Percentiles rank a stretch among this genome's conserved stretches.
Conservation (phyloP, 345 rosid genomes). For the Pugionium cornutum region DNA sequence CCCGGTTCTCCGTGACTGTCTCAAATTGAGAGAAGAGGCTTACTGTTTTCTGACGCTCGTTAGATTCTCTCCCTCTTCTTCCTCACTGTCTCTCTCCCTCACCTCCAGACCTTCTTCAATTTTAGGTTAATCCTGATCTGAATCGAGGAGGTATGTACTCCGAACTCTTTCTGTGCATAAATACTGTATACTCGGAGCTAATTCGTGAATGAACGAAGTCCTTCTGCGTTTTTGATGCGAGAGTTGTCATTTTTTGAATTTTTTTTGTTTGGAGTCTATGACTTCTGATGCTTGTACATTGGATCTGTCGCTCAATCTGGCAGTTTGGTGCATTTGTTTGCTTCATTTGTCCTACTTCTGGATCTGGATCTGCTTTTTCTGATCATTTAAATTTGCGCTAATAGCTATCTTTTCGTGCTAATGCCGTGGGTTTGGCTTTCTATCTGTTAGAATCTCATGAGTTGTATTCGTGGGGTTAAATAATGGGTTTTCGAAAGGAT, state of each 20-base stretch:
- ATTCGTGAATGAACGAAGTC: background rate
- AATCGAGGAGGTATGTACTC: conserved; percentile 21
- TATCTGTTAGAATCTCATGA: background rate
- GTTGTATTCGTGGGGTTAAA: background rate
- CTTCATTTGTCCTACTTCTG: conserved; percentile 17
- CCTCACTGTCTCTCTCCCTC: conserved; percentile 14
- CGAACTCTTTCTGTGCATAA: background rate
- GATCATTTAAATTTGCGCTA: background rate
- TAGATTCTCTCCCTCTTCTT: conserved; percentile 30
- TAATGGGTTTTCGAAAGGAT: background rate
- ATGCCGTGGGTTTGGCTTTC: background rate
- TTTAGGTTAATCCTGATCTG: conserved; percentile 10
- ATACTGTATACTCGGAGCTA: background rate
- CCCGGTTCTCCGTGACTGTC: conserved; percentile 41
- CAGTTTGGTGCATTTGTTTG: background rate
- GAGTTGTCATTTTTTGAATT: background rate
- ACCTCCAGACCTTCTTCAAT: conserved; percentile 1
- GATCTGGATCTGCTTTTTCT: conserved; percentile 34
- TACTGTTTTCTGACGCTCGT: conserved; percentile 30
- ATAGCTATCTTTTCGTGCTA: conserved; percentile 1
- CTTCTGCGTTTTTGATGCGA: background rate
- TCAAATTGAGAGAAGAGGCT: conserved; percentile 11
- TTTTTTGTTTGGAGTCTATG: background rate
- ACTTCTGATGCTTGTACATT: background rate
- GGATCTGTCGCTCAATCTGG: conserved; percentile 29